Evolutionary conservation across 1,284 basidiomycete genomes (phyloP), one percentile per base, ranked within the genome.

Genomic region (Cutaneotrichosporon curvatum): DNA sequence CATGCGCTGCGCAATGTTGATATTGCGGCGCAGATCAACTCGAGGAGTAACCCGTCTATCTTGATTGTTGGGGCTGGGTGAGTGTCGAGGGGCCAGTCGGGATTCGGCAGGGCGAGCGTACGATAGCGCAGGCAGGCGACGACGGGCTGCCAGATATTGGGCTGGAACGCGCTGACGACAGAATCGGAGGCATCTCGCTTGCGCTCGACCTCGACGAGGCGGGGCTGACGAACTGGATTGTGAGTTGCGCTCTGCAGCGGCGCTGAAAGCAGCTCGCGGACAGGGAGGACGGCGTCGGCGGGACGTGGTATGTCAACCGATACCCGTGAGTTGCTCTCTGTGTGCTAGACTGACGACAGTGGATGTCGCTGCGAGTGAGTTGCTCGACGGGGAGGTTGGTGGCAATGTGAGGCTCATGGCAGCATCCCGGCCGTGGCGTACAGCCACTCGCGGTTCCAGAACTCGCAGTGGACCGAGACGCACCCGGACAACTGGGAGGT

Each of bases 331-430:
- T 51, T 15, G 14, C 20, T 16, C 12, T 14, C 16, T 0, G 2
- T 2, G 10, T 25, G 14, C 22, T 15, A n/a, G 3, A 4, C 40
- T 50, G 34, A 36, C 40, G 20, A 4, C 46, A 51, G 49, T 12
- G 63, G 63, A 10, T 65, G 63, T 48, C 61, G 63, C 32, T 65
- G 61, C 58, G 63, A 65, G 61, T 59, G 31, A 55, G 61, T 54
- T 12, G 4, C 20, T 10, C 23, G 19, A 14, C 20, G 22, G 22
- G 10, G 14, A 15, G 32, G 32, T 9, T 14, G 6, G 14, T 10
- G 9, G 16, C 25, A 28, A 28, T 12, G 12, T 1, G n/a, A 19
- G 21, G 20, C 34, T 42, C n/a, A 43, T 31, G 30, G 18, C 40
- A 63, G 59, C 37, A 48, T 54, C 20, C 36, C 45, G 1, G 52